phyloP scores from a whole-genome alignment of 495 filamentous ascomycete species.

The Jackrogersella multiformis region DNA sequence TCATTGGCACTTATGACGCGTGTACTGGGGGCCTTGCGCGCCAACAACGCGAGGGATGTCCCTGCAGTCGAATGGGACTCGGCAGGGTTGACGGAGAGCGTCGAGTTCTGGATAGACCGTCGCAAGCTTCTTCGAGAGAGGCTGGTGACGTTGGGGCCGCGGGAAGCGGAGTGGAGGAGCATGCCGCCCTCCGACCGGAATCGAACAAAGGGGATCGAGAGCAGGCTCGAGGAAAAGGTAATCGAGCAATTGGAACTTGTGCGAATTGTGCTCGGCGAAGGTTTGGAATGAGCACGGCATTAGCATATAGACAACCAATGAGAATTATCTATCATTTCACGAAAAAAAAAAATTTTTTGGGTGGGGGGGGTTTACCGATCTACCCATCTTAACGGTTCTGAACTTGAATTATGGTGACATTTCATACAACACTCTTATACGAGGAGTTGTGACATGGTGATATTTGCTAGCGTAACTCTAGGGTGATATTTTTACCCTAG shows the following conservation, averaged over 20 bases:
- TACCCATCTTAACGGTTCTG: neutral
- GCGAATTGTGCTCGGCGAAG: conserved; percentile 57
- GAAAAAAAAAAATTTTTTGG: too few species aligned
- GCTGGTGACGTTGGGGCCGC: conserved; percentile 73
- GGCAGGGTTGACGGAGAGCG: conserved; percentile 73
- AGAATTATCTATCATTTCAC: conserved; percentile 4
- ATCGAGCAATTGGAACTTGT: conserved; percentile 68
- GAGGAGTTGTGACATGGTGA: conserved; percentile 27
- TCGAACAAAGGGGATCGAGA: conserved; percentile 57
- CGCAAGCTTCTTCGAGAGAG: conserved; percentile 69
- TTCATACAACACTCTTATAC: neutral
- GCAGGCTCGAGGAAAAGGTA: conserved; percentile 75
- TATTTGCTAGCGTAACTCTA: conserved; percentile 4
- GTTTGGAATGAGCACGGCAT: conserved; percentile 45
- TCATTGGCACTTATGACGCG: conserved; percentile 75
- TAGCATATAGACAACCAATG: conserved; percentile 11
- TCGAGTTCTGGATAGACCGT: conserved; percentile 76
- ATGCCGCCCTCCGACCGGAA: conserved; percentile 56
- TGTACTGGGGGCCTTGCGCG: conserved; percentile 69
- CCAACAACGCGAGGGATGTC: conserved; percentile 69
- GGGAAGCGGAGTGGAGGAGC: conserved; percentile 72
- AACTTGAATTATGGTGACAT: neutral
- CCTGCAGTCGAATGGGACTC: conserved; percentile 77
- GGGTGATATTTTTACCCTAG: neutral
- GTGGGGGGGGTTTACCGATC: too few species aligned